These are phyloP conservation scores for Phanerochaete carnosa DNA, from an alignment of 768 basidiomycete genomes.

Conservation along the genomic window DNA sequence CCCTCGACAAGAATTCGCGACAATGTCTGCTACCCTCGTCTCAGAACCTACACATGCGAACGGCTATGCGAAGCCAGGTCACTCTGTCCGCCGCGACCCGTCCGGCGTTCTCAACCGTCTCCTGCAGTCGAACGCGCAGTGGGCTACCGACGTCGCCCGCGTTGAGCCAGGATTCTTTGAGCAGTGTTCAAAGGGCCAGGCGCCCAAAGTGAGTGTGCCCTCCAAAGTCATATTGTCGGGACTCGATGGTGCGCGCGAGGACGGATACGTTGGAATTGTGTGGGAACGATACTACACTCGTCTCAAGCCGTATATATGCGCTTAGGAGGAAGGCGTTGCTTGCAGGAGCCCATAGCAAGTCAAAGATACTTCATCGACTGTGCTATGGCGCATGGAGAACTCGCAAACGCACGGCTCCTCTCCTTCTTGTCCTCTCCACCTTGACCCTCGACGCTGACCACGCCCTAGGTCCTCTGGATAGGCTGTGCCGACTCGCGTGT, in stretches of 20 bases:
- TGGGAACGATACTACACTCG: no score
- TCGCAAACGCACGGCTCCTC: no score
- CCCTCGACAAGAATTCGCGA: background rate
- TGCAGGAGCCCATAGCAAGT: no score
- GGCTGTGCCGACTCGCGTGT: slow-evolving; percentile 85
- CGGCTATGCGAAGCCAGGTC: background rate
- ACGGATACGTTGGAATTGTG: background rate
- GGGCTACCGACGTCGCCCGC: slow-evolving; percentile 59
- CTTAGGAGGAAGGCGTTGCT: no score
- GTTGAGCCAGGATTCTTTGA: slow-evolving; percentile 64
- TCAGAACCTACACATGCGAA: background rate
- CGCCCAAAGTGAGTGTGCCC: slow-evolving; percentile 50
- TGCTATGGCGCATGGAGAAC: no score
- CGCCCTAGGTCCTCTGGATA: slow-evolving; percentile 67
- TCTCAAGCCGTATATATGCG: no score
- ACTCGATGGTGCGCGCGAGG: background rate
- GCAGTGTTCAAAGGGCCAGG: slow-evolving; percentile 58
- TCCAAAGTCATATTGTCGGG: background rate
- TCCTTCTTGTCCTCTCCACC: no score
- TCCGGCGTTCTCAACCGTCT: slow-evolving; percentile 26
- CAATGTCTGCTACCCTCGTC: background rate
- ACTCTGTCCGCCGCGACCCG: background rate
- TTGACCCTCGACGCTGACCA: background rate
- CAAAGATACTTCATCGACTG: no score
- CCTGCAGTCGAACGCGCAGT: slow-evolving; percentile 56